A percentile compares a stretch with the other conserved stretches of the same genome.
Conservation (phyloP, 2,329 filamentous ascomycete genomes). For the Decorospora gaudefroyi region DNA sequence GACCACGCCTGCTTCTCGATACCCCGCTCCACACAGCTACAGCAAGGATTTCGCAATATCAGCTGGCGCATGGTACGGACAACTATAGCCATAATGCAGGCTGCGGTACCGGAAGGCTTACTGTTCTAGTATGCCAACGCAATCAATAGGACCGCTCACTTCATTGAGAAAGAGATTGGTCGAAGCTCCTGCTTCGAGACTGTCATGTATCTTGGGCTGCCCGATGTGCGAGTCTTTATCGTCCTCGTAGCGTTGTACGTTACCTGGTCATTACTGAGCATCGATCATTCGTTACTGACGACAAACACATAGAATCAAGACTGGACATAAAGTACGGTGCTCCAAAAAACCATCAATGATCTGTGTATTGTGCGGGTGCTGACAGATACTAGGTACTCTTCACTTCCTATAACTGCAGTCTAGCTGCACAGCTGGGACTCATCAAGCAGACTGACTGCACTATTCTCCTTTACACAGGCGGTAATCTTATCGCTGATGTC, state of each 20-base stretch:
- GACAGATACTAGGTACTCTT: slow-evolving; percentile 25
- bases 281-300: no score
- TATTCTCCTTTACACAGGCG: slow-evolving; percentile 34
- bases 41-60: slow-evolving; percentile 39
- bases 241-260: slow-evolving; percentile 46
- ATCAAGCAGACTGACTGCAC: slow-evolving; percentile 33
- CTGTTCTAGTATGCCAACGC: slow-evolving; percentile 37
- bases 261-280: no score
- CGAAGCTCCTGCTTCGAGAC: slow-evolving; percentile 36
- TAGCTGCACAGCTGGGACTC: slow-evolving; percentile 33
- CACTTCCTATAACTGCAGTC: slow-evolving; percentile 35
- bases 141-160: slow-evolving; percentile 39
- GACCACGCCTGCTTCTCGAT: slow-evolving; percentile 31
- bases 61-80: slow-evolving; percentile 35
- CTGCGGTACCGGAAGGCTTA: slow-evolving; percentile 15
- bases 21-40: slow-evolving; percentile 22
- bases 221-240: slow-evolving; percentile 49
- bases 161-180: slow-evolving; percentile 38
- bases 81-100: slow-evolving; percentile 26
- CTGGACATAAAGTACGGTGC: slow-evolving; percentile 46
- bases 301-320: slow-evolving; percentile 49
- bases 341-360: background rate
- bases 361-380: background rate
- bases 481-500: slow-evolving; percentile 30
- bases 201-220: slow-evolving; percentile 35